These are phyloP conservation scores for Pascua sp. DNA, from an alignment of 1,284 basidiomycete genomes.

Conservation along the genomic window DNA sequence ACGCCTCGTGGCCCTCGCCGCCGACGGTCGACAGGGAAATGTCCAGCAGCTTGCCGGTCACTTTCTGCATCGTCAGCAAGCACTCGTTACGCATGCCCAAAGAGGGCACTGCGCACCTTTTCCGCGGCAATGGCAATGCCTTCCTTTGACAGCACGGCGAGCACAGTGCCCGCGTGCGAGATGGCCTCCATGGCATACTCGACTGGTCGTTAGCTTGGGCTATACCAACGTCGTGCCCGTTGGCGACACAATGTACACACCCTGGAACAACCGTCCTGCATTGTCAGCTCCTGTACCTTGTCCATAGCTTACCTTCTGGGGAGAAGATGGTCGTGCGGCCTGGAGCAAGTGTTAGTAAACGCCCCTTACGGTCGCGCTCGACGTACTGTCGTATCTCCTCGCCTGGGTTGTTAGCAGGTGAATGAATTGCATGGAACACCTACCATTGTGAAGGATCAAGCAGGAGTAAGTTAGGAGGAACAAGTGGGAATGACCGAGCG, in stretches of 20 bases:
- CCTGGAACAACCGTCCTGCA: constrained; percentile 82
- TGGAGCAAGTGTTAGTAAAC: constrained; percentile 13
- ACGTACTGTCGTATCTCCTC: constrained; percentile 82
- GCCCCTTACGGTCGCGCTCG: neutral
- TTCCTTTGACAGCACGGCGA: constrained; percentile 90
- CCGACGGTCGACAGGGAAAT: constrained; percentile 74
- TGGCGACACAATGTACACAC: constrained; percentile 48
- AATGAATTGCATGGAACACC: too few relatives aligned
- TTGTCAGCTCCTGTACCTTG: constrained; percentile 19
- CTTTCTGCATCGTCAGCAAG: constrained; percentile 58
- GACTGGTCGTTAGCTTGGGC: constrained; percentile 61
- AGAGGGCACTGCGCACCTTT: constrained; percentile 55
- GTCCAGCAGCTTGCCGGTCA: constrained; percentile 95
- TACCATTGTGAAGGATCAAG: too few relatives aligned
- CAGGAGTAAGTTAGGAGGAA: too few relatives aligned
- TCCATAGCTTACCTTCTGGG: constrained; percentile 67
- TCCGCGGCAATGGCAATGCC: constrained; percentile 97
- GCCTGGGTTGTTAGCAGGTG: constrained; percentile 55
- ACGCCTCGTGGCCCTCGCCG: constrained; percentile 60
- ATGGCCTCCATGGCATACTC: constrained; percentile 99
- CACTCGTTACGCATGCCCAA: too few relatives aligned
- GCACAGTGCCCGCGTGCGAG: constrained; percentile 91
- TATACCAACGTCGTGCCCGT: constrained; percentile 1
- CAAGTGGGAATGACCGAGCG: too few relatives aligned
- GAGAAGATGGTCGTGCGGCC: constrained; percentile 87